Conservation (phyloP, 129 eudicot species). For the Tagetes patula region DNA sequence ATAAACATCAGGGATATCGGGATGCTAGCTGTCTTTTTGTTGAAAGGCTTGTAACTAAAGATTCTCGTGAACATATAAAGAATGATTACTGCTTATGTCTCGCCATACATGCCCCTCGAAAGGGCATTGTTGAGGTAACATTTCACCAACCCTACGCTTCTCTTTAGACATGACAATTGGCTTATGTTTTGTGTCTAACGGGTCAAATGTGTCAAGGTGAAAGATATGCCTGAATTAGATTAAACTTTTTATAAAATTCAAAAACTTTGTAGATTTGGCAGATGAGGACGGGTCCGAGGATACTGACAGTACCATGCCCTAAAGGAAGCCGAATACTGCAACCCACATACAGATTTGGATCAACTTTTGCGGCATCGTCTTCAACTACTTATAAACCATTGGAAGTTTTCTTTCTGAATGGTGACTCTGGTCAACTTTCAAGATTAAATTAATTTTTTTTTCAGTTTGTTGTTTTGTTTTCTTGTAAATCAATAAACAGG, state of each 20-base stretch:
- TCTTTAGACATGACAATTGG: neutral
- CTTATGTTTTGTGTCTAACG: neutral
- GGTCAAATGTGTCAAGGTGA: slow-evolving; percentile 3
- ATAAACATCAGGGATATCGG: slow-evolving; percentile 76
- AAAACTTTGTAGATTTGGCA: slow-evolving; percentile 56
- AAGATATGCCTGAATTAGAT: neutral
- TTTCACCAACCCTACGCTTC: neutral
- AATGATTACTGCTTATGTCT: slow-evolving; percentile 90
- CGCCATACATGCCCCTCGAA: slow-evolving; percentile 95
- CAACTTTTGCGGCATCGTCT: slow-evolving; percentile 44
- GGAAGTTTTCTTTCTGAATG: slow-evolving; percentile 82
- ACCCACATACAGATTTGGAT: slow-evolving; percentile 90
- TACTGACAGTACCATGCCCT: slow-evolving; percentile 68
- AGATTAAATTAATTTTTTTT: slow-evolving; percentile 50
- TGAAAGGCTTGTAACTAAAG: slow-evolving; percentile 82
- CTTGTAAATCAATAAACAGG: slow-evolving; percentile 1
- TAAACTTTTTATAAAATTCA: neutral
- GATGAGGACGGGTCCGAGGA: slow-evolving; percentile 92
- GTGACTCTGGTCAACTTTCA: slow-evolving; percentile 89
- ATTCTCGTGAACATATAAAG: slow-evolving; percentile 45
- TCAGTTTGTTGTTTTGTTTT: slow-evolving; percentile 5
- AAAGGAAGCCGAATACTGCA: slow-evolving; percentile 89
- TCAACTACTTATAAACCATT: slow-evolving; percentile 66
- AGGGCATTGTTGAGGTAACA: slow-evolving; percentile 90
- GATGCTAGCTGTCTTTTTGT: slow-evolving; percentile 93